Evolutionary conservation across 768 basidiomycete genomes (phyloP), one percentile per base, ranked within the genome.

Genomic region (Hygrocybe coccinea): DNA sequence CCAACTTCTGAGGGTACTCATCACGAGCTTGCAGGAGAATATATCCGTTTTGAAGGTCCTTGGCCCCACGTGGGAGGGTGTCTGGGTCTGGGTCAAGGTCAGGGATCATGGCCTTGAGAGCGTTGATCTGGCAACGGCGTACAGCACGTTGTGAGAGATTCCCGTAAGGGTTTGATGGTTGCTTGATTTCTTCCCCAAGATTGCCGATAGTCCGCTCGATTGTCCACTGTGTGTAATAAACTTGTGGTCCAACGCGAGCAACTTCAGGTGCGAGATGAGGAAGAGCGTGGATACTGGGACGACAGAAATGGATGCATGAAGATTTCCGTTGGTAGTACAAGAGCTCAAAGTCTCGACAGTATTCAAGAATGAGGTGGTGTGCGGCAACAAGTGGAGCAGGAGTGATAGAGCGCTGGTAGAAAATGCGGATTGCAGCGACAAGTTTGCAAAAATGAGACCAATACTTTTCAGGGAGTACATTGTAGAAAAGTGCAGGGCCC

Each of bases 131-230:
- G 15, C 45, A 54, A 36, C 43, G 52, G 34, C 14, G 12, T 3
- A 58, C 17, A 19, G 24, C 56, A n/a, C 56, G 21, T n/a, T 50
- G 49, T 5, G 49, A 17, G n/a, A 56, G 55, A 39, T 56, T 56
- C 3, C 50, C 50, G 52, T 24, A 41, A 12, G 56, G 56, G 33
- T 56, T 50, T 15, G 49, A 56, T 2, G 56, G 56, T 17, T 56
- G 56, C 37, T 34, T 41, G 10, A 56, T 44, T 34, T 56, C 56
- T 45, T 35, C 19, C 10, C 50, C 49, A 14, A 56, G 50, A 38
- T 56, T 50, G 14, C 56, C 50, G n/a, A 56, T 56, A 5, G 56
- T 43, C 15, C 39, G 37, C 29, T 56, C 56, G 15, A 56, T 41
- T 7, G 50, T 44, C 41, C 48, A 56, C 43, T 56, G 56, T 12